A percentile compares a stretch with the other conserved stretches of the same genome.
phyloP scores from a whole-genome alignment of 208 protist genomes.

The Leishmania martiniquensis region DNA sequence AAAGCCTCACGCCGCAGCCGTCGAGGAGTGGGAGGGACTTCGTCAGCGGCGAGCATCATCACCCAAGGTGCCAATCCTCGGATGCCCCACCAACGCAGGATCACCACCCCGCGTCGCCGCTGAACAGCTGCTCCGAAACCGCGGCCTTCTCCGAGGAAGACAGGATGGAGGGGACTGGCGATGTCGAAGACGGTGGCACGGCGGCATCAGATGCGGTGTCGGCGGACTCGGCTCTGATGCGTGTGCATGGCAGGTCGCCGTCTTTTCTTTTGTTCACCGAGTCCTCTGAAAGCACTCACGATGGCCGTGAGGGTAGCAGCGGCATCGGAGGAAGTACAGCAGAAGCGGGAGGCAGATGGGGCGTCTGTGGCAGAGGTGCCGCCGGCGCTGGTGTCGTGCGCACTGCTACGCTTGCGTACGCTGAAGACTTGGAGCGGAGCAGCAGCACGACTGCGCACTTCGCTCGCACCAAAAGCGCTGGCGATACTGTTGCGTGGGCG shows the following conservation, averaged over 20 bases:
- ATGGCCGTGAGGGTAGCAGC: neutral
- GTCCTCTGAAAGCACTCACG: neutral
- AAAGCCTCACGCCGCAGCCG: neutral
- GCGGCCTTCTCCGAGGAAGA: constrained; percentile 10
- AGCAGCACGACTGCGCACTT: neutral
- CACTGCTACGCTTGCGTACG: neutral
- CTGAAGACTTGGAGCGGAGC: neutral
- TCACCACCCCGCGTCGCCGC: neutral
- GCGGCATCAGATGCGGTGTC: neutral
- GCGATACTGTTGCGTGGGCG: neutral
- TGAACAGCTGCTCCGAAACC: neutral
- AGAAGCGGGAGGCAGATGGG: neutral
- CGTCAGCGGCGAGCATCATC: neutral
- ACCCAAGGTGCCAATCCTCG: neutral
- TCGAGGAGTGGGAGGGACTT: neutral
- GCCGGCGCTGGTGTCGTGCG: neutral
- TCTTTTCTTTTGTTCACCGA: constrained; percentile 25
- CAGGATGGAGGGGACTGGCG: neutral
- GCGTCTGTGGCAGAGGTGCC: neutral
- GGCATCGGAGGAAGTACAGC: neutral
- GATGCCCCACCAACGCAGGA: neutral
- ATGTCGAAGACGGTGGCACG: neutral
- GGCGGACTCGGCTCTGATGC: neutral
- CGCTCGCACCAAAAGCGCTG: neutral
- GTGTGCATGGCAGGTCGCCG: constrained; percentile 7